Base-by-base conservation (phyloP, 2,329 filamentous ascomycete genomes). In the Paecilomyces sp. region DNA sequence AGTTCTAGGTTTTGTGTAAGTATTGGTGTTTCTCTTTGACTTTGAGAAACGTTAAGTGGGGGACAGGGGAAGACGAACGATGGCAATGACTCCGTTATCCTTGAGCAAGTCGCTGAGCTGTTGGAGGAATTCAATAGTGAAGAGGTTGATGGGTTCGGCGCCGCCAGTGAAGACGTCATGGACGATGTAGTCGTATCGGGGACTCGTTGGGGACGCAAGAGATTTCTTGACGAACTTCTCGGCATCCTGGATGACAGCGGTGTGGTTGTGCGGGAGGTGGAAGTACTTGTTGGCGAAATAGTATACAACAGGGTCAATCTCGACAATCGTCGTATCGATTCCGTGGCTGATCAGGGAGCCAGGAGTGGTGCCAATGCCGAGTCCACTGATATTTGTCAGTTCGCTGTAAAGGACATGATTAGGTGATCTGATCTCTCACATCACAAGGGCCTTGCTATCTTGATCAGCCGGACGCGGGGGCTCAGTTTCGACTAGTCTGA, bases 141-240 rank as follows among this genome's bases (percentile, higher is more conserved):
- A 99, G 7, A 99, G 84, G 7, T 87, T 81, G 2, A 92, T 85
- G 0, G 94, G 94, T 73, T 97, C 94, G 0, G 92, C 92, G 57
- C 94, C 94, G 25, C 94, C 94, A 0, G 94, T 99, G 73, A 99
- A 99, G 25, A 99, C 94, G 67, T 99, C 94, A 73, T 99, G 94
- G 58, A 99, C 83, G 69, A 99, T 94, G 78, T 96, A 97, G 77
- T 97, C 88, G 73, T 89, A 99, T 72, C 59, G 77, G 67, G 30
- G 75, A 66, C 56, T 75, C 69, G 58, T 78, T 78, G 55, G 81
- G 70, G 57, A 75, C 69, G 54, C 79, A 74, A 18, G 85, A 83
- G 73, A 75, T 11, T 74, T 70, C 12, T 78, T 67, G 7, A 87
- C 83, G 69, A 83, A 96, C n/a, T 78, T 76, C 2, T 92, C 85